A percentile compares a stretch with the other conserved stretches of the same genome.
Conservation (phyloP, 2,329 filamentous ascomycete species). For the Rutstroemia sp. region DNA sequence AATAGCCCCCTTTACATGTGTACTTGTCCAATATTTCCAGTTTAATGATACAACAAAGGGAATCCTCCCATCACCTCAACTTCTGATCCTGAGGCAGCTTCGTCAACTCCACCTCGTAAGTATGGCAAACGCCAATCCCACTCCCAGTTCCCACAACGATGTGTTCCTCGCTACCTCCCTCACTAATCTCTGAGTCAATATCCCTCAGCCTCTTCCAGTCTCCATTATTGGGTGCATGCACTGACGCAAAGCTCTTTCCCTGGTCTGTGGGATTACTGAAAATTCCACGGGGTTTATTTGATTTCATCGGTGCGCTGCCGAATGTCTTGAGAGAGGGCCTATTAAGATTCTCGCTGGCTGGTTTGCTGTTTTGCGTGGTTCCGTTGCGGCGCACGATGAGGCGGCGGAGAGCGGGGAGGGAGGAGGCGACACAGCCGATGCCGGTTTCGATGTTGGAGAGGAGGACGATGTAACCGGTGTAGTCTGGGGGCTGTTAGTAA, state of each 20-base stretch:
- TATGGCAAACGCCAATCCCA: no score
- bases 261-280: constrained; percentile 10
- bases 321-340: not conserved
- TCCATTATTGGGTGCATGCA: not conserved
- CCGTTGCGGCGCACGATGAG: not conserved
- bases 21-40: no score
- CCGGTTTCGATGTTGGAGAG: constrained; percentile 9
- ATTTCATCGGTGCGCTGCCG: not conserved
- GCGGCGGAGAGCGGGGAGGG: constrained; percentile 5
- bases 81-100: no score
- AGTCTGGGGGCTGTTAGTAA: not conserved
- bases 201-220: no score
- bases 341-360: not conserved
- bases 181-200: no score
- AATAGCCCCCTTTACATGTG: no score
- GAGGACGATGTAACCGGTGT: constrained; percentile 4
- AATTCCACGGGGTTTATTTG: not conserved
- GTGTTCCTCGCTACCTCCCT: no score
- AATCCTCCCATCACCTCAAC: no score
- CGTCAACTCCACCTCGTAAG: no score
- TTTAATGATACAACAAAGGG: no score
- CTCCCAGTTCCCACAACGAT: no score
- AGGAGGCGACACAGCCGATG: constrained; percentile 4
- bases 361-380: not conserved
- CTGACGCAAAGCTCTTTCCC: constrained; percentile 1